Evolutionary conservation across 2,329 filamentous ascomycete genomes (phyloP).

Genomic region (Sporothrix brunneoviolacea): DNA sequence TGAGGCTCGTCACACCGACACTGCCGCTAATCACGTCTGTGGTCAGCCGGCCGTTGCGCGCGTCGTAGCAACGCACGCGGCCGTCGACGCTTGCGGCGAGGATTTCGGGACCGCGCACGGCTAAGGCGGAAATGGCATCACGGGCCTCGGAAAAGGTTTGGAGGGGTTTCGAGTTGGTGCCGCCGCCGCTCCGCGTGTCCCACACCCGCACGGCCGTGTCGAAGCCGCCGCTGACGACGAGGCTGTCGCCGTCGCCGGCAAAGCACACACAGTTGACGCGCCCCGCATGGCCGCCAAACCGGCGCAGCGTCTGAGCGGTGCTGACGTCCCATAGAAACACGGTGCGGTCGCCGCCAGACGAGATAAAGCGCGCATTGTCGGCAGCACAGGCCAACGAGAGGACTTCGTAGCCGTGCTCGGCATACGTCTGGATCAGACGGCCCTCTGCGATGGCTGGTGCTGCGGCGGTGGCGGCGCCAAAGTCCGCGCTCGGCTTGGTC

Average conservation of each 20-base stretch:
- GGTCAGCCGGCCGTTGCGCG: conserved; percentile 64
- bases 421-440: conserved; percentile 77
- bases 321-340: conserved; percentile 95
- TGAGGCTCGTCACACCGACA: conserved; percentile 67
- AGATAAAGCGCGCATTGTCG: conserved; percentile 80
- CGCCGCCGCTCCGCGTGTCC: conserved; percentile 52
- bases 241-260: conserved; percentile 65
- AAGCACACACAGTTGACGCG: conserved; percentile 75
- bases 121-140: conserved; percentile 56
- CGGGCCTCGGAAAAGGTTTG: conserved; percentile 67
- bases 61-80: conserved; percentile 71
- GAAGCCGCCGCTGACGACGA: conserved; percentile 67
- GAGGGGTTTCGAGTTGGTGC: conserved; percentile 48
- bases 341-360: conserved; percentile 80
- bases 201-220: conserved; percentile 72
- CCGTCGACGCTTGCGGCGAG: conserved; percentile 79
- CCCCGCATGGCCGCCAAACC: conserved; percentile 65
- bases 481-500: conserved; percentile 10
- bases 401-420: conserved; percentile 86
- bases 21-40: conserved; percentile 59
- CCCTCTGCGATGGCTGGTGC: conserved; percentile 34
- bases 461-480: conserved; percentile 29
- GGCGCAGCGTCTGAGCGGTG: conserved; percentile 66
- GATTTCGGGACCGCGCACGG: conserved; percentile 49
- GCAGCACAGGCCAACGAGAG: conserved; percentile 67